Base-by-base conservation (phyloP, 495 filamentous ascomycete species). In the Annulohypoxylon nitens region DNA sequence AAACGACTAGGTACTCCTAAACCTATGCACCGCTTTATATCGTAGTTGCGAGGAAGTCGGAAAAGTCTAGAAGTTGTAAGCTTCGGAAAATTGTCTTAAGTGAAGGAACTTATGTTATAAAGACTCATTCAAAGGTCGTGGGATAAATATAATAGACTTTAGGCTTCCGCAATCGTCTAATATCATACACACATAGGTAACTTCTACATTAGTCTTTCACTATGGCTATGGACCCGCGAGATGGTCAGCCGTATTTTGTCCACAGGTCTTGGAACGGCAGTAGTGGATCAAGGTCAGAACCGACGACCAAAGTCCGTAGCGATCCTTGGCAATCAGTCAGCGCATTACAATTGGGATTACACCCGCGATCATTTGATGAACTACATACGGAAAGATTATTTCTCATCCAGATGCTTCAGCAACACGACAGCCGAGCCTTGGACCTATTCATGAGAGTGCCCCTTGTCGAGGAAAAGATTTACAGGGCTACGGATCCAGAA, bases 361-460 rank as follows among this genome's bases (percentile, higher is more conserved):
- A 74, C 25, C 78, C 81, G 14, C 78, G 79, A 6, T 74, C 81
- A 1, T 75, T 84, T 36, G 64, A 74, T 9, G 78, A 83, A 8
- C 73, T 86, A 0, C 74, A 84, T 60, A 64, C 70, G 8, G 84
- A 88, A 62, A 75, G 79, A 0, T 20, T 75, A 1, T 84, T 83
- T 67, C 83, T 86, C 11, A 43, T 81, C 1, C 67, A 77, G 23
- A 75, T 62, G 63, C 77, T 86, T 1, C 80, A 83, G n/a, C 67
- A 65, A 12, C 79, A 84, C 34, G 79, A 79, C 48, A 34, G 59
- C 10, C 75, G 71, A 6, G 79, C 83, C 1, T 70, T 72, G 0
- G 69, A 77, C 3, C 65, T 84, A 7, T 78, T 81, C 20, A 33
- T 68, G n/a, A 64, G 58, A 14, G 78, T 83, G 36, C 77, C 73